Evolutionary conservation across 805 yeast genomes (phyloP), one percentile per base, ranked within the genome.

Genomic region (Naumovozyma dairenensis): DNA sequence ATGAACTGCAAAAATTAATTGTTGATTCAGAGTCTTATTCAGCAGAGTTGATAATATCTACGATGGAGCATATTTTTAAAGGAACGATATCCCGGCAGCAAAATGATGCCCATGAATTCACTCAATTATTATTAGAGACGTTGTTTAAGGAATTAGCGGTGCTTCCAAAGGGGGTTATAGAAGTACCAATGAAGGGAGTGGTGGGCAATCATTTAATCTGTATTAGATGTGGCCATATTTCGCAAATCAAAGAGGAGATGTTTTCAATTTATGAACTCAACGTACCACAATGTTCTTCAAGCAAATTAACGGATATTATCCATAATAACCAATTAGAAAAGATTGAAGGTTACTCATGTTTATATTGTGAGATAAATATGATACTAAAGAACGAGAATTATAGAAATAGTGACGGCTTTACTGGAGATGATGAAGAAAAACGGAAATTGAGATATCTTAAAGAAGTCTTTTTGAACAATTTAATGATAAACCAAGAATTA

Each of bases 41-140:
- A 0, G 86, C 84, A 1, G 80, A 94, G 87, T 78, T 83, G 1
- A 70, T 87, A 31, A 60, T 89, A 14, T 78, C 70, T 33, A 77
- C 74, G 8, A 59, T 92, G 32, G 97, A 89, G 49, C 57, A 55
- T 7, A 76, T 81, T 12, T 81, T 78, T 59, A 71, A 76, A 35
- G 77, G 87, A 3, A 74, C 72, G 43, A 77, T 92, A 18, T 77
- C 94, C 2, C 63, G 80, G 22, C 73, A 72, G 29, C 98, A 92
- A 55, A 94, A 89, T 50, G 98, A 89, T 60, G 96, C 97, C 0
- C 96, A 92, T 48, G 98, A 89, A 50, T 66, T 92, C 42, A 71
- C 89, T 20, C 94, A 85, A 52, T 59, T 84, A 33, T 67, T 87
- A 15, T 60, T 89, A 16, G 94, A 87, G 48, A 77, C 89, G 0